A percentile compares a stretch with the other conserved stretches of the same genome.
These are phyloP conservation scores for Prinsepia uniflora DNA, from an alignment of 306 rosid species.

Conservation along the genomic window DNA sequence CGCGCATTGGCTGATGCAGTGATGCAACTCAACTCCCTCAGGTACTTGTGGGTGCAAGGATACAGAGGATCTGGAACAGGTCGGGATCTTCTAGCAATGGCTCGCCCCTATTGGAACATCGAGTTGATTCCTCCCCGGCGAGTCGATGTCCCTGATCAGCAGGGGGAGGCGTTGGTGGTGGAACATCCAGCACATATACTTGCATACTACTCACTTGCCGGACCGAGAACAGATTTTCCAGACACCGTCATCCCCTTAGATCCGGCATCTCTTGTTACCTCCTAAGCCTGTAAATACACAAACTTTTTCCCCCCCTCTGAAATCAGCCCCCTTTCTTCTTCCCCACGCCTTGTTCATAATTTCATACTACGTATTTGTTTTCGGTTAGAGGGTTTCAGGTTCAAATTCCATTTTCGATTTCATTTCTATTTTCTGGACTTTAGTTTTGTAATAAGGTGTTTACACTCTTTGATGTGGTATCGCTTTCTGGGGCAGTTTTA, in stretches of 20 bases:
- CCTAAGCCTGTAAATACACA: slow-evolving; percentile 50
- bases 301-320: neutral
- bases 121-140: slow-evolving; percentile 74
- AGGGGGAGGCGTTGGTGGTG: slow-evolving; percentile 17
- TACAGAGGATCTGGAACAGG: slow-evolving; percentile 61
- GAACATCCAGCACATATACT: slow-evolving; percentile 92
- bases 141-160: slow-evolving; percentile 20
- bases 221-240: slow-evolving; percentile 84
- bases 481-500: slow-evolving; percentile 20
- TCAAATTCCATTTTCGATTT: slow-evolving; percentile 26
- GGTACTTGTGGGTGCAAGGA: slow-evolving; percentile 97
- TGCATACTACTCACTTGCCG: slow-evolving; percentile 97
- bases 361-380: slow-evolving; percentile 18
- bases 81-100: slow-evolving; percentile 72
- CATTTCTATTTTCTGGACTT: slow-evolving; percentile 41
- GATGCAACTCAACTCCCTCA: slow-evolving; percentile 52
- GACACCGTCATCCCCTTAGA: slow-evolving; percentile 61
- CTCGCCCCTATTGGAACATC: slow-evolving; percentile 83
- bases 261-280: slow-evolving; percentile 30
- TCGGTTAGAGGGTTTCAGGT: slow-evolving; percentile 38
- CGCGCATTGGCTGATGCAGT: slow-evolving; percentile 71
- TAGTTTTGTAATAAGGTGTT: slow-evolving; percentile 65
- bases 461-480: slow-evolving; percentile 26
- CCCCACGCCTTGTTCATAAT: slow-evolving; percentile 43
- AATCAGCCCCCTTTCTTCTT: slow-evolving; percentile 8